A percentile compares a stretch with the other conserved stretches of the same genome.
Evolutionary conservation across 352 stramenopile species (phyloP).

Genomic region (Phytophthora sojae): DNA sequence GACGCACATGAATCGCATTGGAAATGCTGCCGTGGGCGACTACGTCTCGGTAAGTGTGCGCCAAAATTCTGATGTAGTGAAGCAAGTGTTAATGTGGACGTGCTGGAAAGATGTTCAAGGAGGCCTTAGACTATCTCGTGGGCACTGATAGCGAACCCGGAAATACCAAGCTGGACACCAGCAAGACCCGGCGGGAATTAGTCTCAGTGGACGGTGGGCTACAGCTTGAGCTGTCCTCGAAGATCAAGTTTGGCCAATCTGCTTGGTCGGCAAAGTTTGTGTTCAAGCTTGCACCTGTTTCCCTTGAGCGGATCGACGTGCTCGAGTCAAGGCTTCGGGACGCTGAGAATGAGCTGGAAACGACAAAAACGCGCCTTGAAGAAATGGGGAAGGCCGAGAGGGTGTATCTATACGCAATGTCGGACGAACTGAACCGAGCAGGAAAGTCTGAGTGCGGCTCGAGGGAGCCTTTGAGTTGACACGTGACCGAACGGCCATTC

Average conservation of each 20-base stretch:
- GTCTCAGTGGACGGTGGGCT: background rate
- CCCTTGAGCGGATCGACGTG: conserved; percentile 15
- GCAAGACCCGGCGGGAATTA: background rate
- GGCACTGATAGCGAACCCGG: too few species aligned
- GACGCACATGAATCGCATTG: background rate
- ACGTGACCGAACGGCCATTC: background rate
- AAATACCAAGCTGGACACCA: too few species aligned
- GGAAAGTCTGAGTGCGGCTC: background rate
- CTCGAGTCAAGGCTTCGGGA: conserved; percentile 15
- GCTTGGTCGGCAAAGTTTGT: conserved; percentile 14
- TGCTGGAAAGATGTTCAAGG: background rate
- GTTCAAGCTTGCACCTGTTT: conserved; percentile 6
- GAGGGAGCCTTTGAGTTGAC: background rate
- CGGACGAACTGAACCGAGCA: conserved; percentile 1
- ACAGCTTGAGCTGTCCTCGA: background rate
- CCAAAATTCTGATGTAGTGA: background rate
- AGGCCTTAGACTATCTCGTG: background rate
- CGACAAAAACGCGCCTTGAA: conserved; percentile 3
- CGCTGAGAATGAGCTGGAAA: conserved; percentile 4
- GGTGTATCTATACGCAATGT: background rate
- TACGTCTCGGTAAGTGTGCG: background rate
- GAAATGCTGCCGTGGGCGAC: background rate
- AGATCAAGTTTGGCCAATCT: background rate
- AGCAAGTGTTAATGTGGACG: background rate
- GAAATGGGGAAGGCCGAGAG: background rate